Percentiles rank a stretch among this genome's conserved stretches.
phyloP scores from a whole-genome alignment of 2,329 filamentous ascomycete species.

The Fusarium sp. region DNA sequence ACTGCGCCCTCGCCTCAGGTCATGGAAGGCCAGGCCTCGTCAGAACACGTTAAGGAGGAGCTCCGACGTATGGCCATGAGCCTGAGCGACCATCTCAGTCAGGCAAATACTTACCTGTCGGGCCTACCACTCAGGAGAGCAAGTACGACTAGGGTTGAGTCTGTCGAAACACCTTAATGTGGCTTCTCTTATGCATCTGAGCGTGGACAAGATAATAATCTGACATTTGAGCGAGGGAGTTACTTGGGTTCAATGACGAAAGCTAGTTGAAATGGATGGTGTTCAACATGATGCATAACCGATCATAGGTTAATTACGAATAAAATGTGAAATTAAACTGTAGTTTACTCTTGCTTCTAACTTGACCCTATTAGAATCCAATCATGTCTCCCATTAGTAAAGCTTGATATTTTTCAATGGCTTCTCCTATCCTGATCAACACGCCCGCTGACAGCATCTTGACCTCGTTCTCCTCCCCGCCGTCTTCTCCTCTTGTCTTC shows the following conservation, averaged over 20 bases:
- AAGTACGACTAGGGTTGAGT: slow-evolving; percentile 51
- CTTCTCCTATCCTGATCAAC: slow-evolving; percentile 82
- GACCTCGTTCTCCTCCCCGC: slow-evolving; percentile 80
- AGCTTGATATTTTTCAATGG: slow-evolving; percentile 84
- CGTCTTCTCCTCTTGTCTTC: slow-evolving; percentile 63
- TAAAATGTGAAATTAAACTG: slow-evolving; percentile 22
- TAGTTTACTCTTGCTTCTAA: not conserved
- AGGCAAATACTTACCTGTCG: slow-evolving; percentile 61
- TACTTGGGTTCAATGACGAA: slow-evolving; percentile 1
- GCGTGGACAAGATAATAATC: not conserved
- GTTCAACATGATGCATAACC: slow-evolving; percentile 21
- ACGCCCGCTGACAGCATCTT: slow-evolving; percentile 84
- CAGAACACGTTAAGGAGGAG: slow-evolving; percentile 65
- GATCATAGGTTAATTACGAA: slow-evolving; percentile 32
- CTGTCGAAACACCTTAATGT: slow-evolving; percentile 40
- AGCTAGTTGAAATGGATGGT: slow-evolving; percentile 4
- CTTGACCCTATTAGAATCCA: slow-evolving; percentile 49
- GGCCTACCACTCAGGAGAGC: slow-evolving; percentile 56
- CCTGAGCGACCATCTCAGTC: slow-evolving; percentile 62
- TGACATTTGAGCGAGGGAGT: not conserved
- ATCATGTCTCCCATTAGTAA: slow-evolving; percentile 79
- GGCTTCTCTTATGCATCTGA: not conserved
- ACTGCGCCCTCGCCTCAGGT: slow-evolving; percentile 63
- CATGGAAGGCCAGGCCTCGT: slow-evolving; percentile 67
- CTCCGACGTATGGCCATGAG: slow-evolving; percentile 65